Evolutionary conservation across 2,329 filamentous ascomycete genomes (phyloP).

Genomic region (Sporothrix curviconia): DNA sequence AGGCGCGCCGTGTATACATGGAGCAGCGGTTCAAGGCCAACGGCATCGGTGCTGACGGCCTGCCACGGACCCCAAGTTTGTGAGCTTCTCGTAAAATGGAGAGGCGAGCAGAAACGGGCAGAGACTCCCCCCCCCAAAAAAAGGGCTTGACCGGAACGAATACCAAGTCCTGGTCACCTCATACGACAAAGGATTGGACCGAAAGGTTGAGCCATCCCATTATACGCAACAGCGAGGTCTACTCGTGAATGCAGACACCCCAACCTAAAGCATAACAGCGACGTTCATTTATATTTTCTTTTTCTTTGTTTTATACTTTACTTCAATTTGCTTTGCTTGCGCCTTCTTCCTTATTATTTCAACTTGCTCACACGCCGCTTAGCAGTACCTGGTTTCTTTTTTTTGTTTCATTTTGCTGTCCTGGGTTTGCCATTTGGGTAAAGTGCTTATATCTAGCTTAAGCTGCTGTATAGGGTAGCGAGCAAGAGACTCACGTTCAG

Average conservation of each 20-base stretch:
- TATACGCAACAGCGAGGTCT: too few species aligned
- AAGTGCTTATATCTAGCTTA: too few species aligned
- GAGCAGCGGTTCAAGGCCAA: constrained; percentile 80
- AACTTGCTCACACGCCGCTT: too few species aligned
- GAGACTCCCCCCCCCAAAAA: too few species aligned
- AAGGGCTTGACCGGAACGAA: too few species aligned
- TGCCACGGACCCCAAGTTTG: constrained; percentile 91
- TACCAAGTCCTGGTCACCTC: not conserved
- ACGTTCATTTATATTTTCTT: not conserved
- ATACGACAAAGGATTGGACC: too few species aligned
- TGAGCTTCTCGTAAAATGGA: constrained; percentile 67
- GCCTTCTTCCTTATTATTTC: not conserved
- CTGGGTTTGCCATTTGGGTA: too few species aligned
- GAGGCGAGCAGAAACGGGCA: too few species aligned
- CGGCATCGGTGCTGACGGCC: constrained; percentile 80
- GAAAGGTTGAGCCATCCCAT: too few species aligned
- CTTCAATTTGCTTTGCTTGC: not conserved
- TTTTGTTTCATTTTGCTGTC: too few species aligned
- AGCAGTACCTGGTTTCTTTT: not conserved
- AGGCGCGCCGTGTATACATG: constrained; percentile 79
- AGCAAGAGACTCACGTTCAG: too few species aligned
- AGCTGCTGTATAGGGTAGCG: too few species aligned
- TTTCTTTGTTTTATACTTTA: not conserved
- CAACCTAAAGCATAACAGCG: not conserved
- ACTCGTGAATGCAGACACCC: not conserved